These are phyloP conservation scores for Orbilia blumenaviensis DNA, from an alignment of 2,329 filamentous ascomycete species.

Conservation along the genomic window DNA sequence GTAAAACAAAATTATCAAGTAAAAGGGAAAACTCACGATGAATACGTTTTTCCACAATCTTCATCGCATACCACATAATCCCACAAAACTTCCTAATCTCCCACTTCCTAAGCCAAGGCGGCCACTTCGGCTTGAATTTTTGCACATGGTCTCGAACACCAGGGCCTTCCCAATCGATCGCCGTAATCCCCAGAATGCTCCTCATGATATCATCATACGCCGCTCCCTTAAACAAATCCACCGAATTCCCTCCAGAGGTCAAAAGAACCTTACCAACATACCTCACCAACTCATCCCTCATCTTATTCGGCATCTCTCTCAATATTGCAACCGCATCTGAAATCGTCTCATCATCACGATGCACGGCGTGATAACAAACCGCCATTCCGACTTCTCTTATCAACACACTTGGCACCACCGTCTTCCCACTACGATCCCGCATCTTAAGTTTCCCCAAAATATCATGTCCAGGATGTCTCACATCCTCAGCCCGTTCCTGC, in stretches of 20 bases:
- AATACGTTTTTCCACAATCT: not conserved
- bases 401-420: not conserved
- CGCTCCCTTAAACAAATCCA: not conserved
- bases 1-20: not conserved
- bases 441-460: not conserved
- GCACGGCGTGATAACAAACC: not conserved
- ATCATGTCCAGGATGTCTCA: too few relatives aligned
- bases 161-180: not conserved
- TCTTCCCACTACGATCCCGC: not conserved
- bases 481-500: not conserved
- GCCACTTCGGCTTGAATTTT: too few relatives aligned
- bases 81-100: slow-evolving; percentile 46
- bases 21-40: not conserved
- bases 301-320: not conserved
- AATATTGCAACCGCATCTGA: not conserved
- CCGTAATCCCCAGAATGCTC: not conserved
- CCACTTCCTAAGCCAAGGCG: slow-evolving; percentile 3
- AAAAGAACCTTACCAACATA: slow-evolving; percentile 1
- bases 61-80: slow-evolving; percentile 26
- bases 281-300: not conserved
- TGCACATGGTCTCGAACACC: too few relatives aligned
- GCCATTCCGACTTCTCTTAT: not conserved
- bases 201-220: not conserved
- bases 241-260: not conserved
- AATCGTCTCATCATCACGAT: not conserved